Evolutionary conservation across 768 basidiomycete genomes (phyloP), one percentile per base, ranked within the genome.

Genomic region (Lentinula raphanica): DNA sequence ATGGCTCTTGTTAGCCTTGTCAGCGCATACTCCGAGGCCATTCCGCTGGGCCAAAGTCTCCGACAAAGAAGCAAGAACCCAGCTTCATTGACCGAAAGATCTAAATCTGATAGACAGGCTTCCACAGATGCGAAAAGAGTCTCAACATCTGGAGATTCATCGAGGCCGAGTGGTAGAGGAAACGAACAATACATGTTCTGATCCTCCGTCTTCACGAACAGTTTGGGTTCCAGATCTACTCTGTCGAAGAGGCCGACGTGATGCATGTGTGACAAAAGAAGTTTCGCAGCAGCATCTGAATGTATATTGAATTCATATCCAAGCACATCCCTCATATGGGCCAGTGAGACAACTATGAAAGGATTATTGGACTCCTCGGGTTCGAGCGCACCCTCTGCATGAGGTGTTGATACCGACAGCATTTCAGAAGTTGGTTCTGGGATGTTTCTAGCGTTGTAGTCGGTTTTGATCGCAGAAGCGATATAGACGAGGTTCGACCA

Each of bases 101-200:
- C 85, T 25, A 90, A 66, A 63, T 91, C 88, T 5, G 76, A 73
- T 23, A 94, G 73, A 63, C 85, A 87, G 4, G 81, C 80, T 66
- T 92, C 90, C 27, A 92, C 81, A 4, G 87, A 78, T 6, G 83
- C 77, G 19, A 91, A 81, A 28, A 94, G 74, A 0, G 78, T 81
- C 64, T 92, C 90, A 6, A 93, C 88, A 46, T 85, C 83, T 17
- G 78, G 76, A 1, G 90, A 87, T 12, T 85, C 70, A 62, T 93
- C 91, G 40, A 92, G 77, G 0, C 86, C 82, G 9, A 88, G 69
- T 1, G 91, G 89, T 19, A 92, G 68, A 1, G 85, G 85, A 63
- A 92, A 92, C 8, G 71, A 72, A 63, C 85, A 88, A 53, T 72
- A 67, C 31, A 74, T 62, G 21, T 73, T 64, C 25, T 73, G 71